phyloP scores from a whole-genome alignment of 2,329 filamentous ascomycete genomes.

The Aspergillus caelatus region DNA sequence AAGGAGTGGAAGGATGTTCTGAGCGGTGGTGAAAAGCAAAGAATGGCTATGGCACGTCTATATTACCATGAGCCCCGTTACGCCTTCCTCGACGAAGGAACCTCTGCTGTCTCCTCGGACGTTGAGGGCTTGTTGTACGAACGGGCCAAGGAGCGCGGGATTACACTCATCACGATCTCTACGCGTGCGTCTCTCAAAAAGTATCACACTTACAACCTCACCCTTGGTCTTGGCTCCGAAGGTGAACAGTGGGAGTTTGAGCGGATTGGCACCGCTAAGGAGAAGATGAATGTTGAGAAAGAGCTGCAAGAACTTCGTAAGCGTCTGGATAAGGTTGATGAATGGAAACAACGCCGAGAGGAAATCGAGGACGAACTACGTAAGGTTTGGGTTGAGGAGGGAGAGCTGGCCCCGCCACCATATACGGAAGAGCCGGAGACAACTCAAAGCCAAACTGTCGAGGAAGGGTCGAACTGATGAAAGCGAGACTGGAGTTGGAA shows the following conservation, averaged over 20 bases:
- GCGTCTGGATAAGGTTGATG: conserved; percentile 76
- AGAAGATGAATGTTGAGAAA: conserved; percentile 91
- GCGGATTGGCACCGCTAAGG: conserved; percentile 87
- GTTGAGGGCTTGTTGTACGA: conserved; percentile 95
- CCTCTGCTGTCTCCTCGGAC: conserved; percentile 84
- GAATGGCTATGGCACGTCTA: conserved; percentile 86
- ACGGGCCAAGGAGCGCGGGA: conserved; percentile 86
- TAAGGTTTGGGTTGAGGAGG: conserved; percentile 60
- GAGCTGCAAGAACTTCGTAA: conserved; percentile 84
- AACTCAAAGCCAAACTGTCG: not conserved
- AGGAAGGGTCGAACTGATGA: not conserved
- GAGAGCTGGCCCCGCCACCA: conserved; percentile 41
- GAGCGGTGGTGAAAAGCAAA: conserved; percentile 96
- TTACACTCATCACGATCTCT: conserved; percentile 94
- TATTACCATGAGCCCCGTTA: conserved; percentile 95
- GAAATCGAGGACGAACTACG: conserved; percentile 83
- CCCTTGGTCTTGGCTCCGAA: conserved; percentile 75
- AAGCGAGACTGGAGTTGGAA: not conserved
- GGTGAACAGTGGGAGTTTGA: conserved; percentile 93
- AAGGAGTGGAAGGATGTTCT: conserved; percentile 99
- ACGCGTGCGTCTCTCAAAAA: conserved; percentile 93
- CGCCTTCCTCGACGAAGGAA: conserved; percentile 93
- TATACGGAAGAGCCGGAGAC: conserved; percentile 30
- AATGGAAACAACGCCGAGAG: conserved; percentile 75
- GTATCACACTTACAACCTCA: conserved; percentile 91